phyloP scores from a whole-genome alignment of 768 basidiomycete genomes.

The Leucocoprinus sp. region DNA sequence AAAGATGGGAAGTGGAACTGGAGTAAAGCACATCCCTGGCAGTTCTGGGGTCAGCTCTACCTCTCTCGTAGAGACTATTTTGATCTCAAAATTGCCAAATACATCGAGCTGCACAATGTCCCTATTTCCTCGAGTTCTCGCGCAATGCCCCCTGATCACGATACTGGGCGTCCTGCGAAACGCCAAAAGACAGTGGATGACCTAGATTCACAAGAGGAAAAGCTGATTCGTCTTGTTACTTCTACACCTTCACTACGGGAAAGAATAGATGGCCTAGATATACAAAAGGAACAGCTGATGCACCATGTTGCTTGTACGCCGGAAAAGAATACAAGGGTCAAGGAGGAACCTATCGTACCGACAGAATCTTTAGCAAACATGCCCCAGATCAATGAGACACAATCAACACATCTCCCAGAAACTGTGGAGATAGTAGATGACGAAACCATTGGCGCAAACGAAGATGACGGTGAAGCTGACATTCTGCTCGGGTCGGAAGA shows the following conservation, averaged over 20 bases:
- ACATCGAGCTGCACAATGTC: conserved; percentile 19
- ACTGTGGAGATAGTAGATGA: background rate
- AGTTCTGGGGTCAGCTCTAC: conserved; percentile 63
- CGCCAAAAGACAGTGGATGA: conserved; percentile 3
- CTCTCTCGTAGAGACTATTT: conserved; percentile 33
- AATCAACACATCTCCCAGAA: background rate
- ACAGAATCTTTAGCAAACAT: background rate
- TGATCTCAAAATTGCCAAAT: conserved; percentile 32
- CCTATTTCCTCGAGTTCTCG: background rate
- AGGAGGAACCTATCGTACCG: background rate
- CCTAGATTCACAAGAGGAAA: background rate
- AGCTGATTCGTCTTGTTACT: background rate
- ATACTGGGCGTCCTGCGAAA: conserved; percentile 1
- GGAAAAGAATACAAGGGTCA: too few relatives aligned
- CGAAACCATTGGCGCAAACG: background rate
- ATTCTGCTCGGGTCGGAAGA: conserved; percentile 1
- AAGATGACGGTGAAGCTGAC: background rate
- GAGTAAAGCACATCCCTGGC: conserved; percentile 43
- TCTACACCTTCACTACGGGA: background rate
- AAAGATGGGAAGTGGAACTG: conserved; percentile 38
- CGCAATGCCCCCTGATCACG: background rate
- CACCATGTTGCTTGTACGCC: too few relatives aligned
- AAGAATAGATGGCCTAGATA: too few relatives aligned
- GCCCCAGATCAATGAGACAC: background rate
- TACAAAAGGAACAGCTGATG: too few relatives aligned